Conservation (phyloP, 2,329 filamentous ascomycete species). For the Elsinoe ampelina region DNA sequence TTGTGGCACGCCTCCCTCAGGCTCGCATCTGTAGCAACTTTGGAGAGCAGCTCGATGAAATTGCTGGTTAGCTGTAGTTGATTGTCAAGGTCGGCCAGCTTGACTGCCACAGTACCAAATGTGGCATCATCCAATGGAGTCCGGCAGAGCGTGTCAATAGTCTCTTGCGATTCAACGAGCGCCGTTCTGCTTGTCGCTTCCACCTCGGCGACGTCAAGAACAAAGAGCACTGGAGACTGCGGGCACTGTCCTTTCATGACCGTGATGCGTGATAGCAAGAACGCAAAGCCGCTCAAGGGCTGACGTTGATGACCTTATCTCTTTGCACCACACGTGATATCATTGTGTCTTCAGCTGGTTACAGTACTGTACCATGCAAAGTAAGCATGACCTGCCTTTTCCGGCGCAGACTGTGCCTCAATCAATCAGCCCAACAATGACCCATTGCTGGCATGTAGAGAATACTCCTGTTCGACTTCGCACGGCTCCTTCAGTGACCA, state of each 20-base stretch:
- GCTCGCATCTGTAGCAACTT: neutral
- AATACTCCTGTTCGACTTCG: too few relatives aligned
- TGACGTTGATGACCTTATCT: neutral
- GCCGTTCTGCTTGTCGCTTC: neutral
- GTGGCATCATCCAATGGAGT: neutral
- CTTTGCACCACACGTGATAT: neutral
- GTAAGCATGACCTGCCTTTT: constrained; percentile 1
- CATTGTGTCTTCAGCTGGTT: neutral
- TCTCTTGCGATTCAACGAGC: neutral
- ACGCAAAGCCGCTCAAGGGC: too few relatives aligned
- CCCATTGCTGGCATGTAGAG: neutral
- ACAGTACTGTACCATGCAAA: neutral
- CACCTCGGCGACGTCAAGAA: neutral
- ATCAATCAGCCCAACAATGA: neutral
- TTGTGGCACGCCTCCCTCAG: neutral
- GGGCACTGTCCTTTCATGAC: neutral
- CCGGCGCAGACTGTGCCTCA: neutral
- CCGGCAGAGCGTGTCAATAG: neutral
- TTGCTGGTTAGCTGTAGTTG: neutral
- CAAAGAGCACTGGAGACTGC: neutral
- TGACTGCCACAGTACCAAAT: neutral
- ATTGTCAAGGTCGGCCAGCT: neutral
- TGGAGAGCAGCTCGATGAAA: neutral
- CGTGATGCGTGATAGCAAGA: neutral
- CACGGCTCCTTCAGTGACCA: too few relatives aligned